Base-by-base conservation (phyloP, 192 early-diverging fungal genomes). In the Funneliformis mosseae region DNA sequence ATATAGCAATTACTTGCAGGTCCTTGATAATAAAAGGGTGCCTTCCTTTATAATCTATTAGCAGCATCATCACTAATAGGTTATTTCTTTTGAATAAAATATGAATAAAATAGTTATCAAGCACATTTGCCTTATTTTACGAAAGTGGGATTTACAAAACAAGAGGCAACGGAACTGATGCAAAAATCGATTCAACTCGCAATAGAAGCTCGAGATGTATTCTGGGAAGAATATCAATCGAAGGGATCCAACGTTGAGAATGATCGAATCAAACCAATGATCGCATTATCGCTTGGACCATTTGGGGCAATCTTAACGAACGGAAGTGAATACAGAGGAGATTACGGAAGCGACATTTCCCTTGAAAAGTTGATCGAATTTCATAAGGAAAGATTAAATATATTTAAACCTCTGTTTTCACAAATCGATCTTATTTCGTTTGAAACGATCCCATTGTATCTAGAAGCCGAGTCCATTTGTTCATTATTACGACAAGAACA, bases 311-410 rank as follows among this genome's bases (percentile, higher is more conserved):
- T 85, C 11, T 81, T 94, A 67, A 85, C 86, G 2, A 85, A 93
- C 81, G 89, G 88, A 7, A 82, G 90, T 14, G 93, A 94, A 69
- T 94, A 90, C 74, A 89, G 89, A 4, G 93, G 93, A n/a, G 78
- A 87, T 38, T 93, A 88, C 81, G 85, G 84, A 9, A 41, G 21
- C 10, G 75, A 77, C 1, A 61, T 88, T 9, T 81, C 82, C 3
- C 62, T 67, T n/a, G 78, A 85, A 27, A 64, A 76, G 25, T 76
- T 94, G 14, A 77, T 84, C 1, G 83, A 85, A 48, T 94, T 94
- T 75, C 92, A 94, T 76, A 81, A 79, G 21, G 63, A 76, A 10
- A 83, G 89, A 0, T 70, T 94, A 46, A 28, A 80, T 16, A 74
- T 87, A 48, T 79, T 88, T 42, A 21, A 46, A 38, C 38, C 62